These are phyloP conservation scores for Cladobotryum protrusum DNA, from an alignment of 2,329 filamentous ascomycete genomes.

Conservation along the genomic window DNA sequence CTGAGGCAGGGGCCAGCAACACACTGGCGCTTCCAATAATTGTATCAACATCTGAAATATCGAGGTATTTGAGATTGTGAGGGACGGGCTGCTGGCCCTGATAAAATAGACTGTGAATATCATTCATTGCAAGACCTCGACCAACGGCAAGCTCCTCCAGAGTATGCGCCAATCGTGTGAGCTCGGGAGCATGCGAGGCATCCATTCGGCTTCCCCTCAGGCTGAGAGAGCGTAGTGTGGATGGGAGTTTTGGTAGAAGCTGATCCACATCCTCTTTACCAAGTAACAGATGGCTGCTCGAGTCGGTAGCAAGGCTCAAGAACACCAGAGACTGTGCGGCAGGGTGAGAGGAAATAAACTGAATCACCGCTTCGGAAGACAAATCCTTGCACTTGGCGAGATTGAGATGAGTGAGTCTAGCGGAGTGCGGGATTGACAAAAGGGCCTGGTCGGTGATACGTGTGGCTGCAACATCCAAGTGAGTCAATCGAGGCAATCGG, in stretches of 20 bases:
- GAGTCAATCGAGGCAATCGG: constrained; percentile 63
- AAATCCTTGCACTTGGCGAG: constrained; percentile 69
- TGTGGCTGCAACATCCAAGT: constrained; percentile 74
- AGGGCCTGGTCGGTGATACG: constrained; percentile 68
- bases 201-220: constrained; percentile 69
- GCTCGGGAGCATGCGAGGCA: constrained; percentile 53
- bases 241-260: constrained; percentile 60
- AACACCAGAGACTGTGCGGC: constrained; percentile 61
- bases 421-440: constrained; percentile 62
- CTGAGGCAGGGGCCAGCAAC: constrained; percentile 53
- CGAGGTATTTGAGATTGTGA: constrained; percentile 65
- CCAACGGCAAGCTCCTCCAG: constrained; percentile 73
- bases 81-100: constrained; percentile 40
- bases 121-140: constrained; percentile 56
- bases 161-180: constrained; percentile 59
- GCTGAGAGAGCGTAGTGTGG: constrained; percentile 65
- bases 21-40: constrained; percentile 55
- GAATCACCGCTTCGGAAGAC: constrained; percentile 58
- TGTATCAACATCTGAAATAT: constrained; percentile 57
- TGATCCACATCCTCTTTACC: constrained; percentile 57
- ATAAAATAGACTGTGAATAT: constrained; percentile 61
- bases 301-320: constrained; percentile 67
- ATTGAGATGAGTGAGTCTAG: constrained; percentile 70
- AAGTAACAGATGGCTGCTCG: constrained; percentile 65
- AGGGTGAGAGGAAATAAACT: constrained; percentile 66